phyloP scores from a whole-genome alignment of 2,329 filamentous ascomycete genomes.

The Aspergillus sp. region DNA sequence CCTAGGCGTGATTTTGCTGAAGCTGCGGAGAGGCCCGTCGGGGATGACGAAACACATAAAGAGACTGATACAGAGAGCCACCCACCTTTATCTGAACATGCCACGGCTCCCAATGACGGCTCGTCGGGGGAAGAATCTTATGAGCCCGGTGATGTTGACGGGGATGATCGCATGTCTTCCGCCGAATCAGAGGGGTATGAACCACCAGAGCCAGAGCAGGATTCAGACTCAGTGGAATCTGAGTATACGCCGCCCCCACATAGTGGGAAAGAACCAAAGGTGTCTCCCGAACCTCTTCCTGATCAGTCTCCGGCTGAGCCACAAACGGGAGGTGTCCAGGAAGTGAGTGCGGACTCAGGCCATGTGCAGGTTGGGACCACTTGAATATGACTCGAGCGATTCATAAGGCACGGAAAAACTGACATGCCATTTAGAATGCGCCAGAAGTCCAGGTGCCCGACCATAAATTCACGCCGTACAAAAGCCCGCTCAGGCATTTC shows the following conservation, averaged over 20 bases:
- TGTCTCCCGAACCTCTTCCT: conserved; percentile 15
- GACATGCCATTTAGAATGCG: conserved; percentile 22
- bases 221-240: conserved; percentile 20
- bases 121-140: conserved; percentile 9
- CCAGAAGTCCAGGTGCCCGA: conserved; percentile 10
- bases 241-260: conserved; percentile 35
- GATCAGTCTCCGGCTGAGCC: conserved; percentile 18
- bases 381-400: conserved; percentile 24
- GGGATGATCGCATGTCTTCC: conserved; percentile 11
- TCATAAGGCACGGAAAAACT: conserved; percentile 17
- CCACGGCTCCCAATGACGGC: conserved; percentile 4
- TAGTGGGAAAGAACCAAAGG: conserved; percentile 21
- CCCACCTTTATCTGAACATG: conserved; percentile 5
- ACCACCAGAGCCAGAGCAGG: conserved; percentile 41
- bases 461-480: conserved; percentile 58
- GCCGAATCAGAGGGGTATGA: conserved; percentile 49
- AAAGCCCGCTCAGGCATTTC: conserved; percentile 75
- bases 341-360: conserved; percentile 14
- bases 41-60: not conserved
- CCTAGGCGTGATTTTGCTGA: not conserved
- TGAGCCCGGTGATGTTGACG: conserved; percentile 12
- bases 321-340: conserved; percentile 28
- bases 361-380: conserved; percentile 22
- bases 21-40: not conserved
- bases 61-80: not conserved